Evolutionary conservation across 192 early-diverging fungal species (phyloP), one percentile per base, ranked within the genome.

Genomic region (Lobosporangium transversale): DNA sequence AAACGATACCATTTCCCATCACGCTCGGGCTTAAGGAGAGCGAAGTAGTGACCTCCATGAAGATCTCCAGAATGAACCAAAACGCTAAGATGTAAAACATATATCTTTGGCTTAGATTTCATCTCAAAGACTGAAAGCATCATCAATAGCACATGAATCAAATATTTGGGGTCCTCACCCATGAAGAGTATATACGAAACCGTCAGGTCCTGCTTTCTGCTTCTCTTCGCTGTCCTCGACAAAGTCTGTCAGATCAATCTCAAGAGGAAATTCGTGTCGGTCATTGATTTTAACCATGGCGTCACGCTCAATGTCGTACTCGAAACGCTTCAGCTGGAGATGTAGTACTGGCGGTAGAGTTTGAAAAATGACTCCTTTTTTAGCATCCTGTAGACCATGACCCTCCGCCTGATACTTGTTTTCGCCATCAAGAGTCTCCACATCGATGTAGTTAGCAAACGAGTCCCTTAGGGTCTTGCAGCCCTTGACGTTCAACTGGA

Each of bases 221-320:
- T 81, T 86, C 62, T 90, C 87, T 7, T 88, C 91, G 18, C 89
- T 83, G 7, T 84, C 80, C 2, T 81, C 82, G 44, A 98, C 81
- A 80, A 93, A 99, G 23, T 91, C 88, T 31, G 88, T 88, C 29
- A 99, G 79, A 65, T 98, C 94, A 62, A 98, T 92, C 36, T 89
- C 86, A 31, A 82, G 73, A 8, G 95, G 94, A 79, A 97, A 99
- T 80, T 97, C 96, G 75, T 96, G 89, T 15, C 96, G 89, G 75
- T 97, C 96, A 83, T 98, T 98, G 81, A 95, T 97, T 84, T 98
- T 98, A 62, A 98, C 92, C 89, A 94, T 94, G 8, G 81, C 82
- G 67, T 97, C 96, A 27, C 87, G 83, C 81, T 90, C 86, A 55
- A 97, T 90, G 70, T 99, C 97, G 81, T 97, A 99, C 79, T 99